A percentile compares a stretch with the other conserved stretches of the same genome.
These are phyloP conservation scores for Stemphylium beticola DNA, from an alignment of 2,329 filamentous ascomycete genomes.

Conservation along the genomic window DNA sequence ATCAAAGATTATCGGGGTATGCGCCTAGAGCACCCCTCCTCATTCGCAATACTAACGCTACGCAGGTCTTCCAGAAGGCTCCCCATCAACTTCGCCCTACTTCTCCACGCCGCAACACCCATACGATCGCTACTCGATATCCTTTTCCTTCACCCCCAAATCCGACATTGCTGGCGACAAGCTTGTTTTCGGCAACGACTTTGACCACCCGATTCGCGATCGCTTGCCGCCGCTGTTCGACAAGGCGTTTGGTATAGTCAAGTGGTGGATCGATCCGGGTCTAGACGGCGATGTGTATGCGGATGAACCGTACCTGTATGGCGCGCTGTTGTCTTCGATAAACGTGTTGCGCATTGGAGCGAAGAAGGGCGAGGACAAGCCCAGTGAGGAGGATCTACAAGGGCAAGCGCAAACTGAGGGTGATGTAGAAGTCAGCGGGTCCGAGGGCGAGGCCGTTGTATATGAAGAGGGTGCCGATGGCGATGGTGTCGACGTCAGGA, in stretches of 20 bases:
- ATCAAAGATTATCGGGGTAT: slow-evolving; percentile 67
- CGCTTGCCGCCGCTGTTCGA: slow-evolving; percentile 84
- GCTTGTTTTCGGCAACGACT: slow-evolving; percentile 93
- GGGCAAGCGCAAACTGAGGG: slow-evolving; percentile 56
- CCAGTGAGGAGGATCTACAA: slow-evolving; percentile 49
- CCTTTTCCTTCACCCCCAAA: slow-evolving; percentile 79
- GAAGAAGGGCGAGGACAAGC: slow-evolving; percentile 22
- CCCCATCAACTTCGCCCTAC: slow-evolving; percentile 75
- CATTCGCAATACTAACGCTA: neutral
- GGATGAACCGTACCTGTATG: slow-evolving; percentile 85
- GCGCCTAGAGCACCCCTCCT: neutral
- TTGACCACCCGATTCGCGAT: slow-evolving; percentile 87
- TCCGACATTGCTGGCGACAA: slow-evolving; percentile 69
- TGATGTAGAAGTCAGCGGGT: slow-evolving; percentile 47
- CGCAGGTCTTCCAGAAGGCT: slow-evolving; percentile 74
- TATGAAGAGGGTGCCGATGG: slow-evolving; percentile 60
- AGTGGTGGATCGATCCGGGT: slow-evolving; percentile 89
- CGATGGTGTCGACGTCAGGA: slow-evolving; percentile 51
- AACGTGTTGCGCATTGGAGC: slow-evolving; percentile 74
- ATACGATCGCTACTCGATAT: slow-evolving; percentile 83
- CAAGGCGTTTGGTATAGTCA: slow-evolving; percentile 82
- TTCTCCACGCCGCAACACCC: slow-evolving; percentile 74
- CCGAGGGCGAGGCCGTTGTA: slow-evolving; percentile 54
- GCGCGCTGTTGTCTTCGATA: slow-evolving; percentile 78
- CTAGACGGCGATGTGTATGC: slow-evolving; percentile 89